Evolutionary conservation across 139 green algal species (phyloP).

Genomic region (Closterium sp.): DNA sequence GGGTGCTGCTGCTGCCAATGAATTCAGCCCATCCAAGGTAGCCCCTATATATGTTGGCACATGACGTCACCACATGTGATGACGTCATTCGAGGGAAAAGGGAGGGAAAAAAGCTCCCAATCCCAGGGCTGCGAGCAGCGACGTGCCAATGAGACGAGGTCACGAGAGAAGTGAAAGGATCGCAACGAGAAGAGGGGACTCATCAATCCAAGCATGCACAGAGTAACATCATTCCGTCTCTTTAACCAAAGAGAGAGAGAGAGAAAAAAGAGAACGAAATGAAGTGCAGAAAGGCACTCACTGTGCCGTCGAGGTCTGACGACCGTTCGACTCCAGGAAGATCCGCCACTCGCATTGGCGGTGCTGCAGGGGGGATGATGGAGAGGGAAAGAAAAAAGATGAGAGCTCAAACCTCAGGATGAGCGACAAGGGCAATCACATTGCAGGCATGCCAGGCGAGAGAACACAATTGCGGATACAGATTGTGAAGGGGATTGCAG

Average conservation of each 20-base stretch:
- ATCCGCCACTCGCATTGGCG: conserved; percentile 24
- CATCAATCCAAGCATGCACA: too few relatives aligned
- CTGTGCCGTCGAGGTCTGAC: conserved; percentile 37
- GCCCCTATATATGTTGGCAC: background rate
- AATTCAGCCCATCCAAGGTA: background rate
- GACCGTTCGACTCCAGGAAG: conserved; percentile 27
- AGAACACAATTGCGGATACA: background rate
- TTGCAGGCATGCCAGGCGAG: background rate
- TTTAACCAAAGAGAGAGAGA: too few relatives aligned
- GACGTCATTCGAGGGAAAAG: background rate
- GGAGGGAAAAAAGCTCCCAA: background rate
- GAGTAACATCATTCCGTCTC: too few relatives aligned
- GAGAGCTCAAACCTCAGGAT: background rate
- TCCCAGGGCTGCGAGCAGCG: background rate
- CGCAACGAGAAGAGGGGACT: too few relatives aligned
- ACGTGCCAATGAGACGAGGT: background rate
- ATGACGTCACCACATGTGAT: background rate
- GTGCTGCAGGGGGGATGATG: conserved; percentile 1
- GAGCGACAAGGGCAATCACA: background rate
- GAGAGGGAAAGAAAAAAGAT: background rate
- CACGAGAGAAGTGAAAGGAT: too few relatives aligned
- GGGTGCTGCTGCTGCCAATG: background rate
- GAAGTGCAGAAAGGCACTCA: background rate
- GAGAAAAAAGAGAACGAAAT: background rate
- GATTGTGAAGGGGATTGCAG: too few relatives aligned